Conservation (phyloP, 1,284 basidiomycete genomes). For the Ceratorhiza oryzae-sativae region DNA sequence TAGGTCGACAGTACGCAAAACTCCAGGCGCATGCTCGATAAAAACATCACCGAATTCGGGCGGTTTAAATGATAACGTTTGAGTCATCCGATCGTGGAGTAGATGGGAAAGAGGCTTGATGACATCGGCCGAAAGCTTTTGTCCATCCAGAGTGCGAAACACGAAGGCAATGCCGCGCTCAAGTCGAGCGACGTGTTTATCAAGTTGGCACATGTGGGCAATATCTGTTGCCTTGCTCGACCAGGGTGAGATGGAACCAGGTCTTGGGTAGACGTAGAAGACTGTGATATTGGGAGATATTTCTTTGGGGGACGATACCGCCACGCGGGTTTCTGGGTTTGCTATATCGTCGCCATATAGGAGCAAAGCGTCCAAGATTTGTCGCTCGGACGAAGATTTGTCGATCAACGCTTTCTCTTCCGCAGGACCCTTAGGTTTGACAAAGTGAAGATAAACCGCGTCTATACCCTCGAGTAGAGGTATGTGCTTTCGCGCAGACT, state of each 20-base stretch:
- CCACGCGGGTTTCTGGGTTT: constrained; percentile 57
- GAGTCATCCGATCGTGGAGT: constrained; percentile 97
- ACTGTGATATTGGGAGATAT: constrained; percentile 53
- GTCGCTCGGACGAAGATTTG: constrained; percentile 57
- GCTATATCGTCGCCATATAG: constrained; percentile 83
- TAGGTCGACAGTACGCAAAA: constrained; percentile 72
- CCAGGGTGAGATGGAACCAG: constrained; percentile 89
- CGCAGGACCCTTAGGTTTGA: constrained; percentile 64
- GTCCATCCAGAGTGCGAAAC: constrained; percentile 60
- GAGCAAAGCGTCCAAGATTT: constrained; percentile 77
- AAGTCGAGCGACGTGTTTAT: constrained; percentile 72
- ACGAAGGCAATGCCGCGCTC: constrained; percentile 85
- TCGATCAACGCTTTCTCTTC: constrained; percentile 61
- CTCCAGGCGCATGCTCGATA: constrained; percentile 68
- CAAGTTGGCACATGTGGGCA: constrained; percentile 83
- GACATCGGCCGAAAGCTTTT: constrained; percentile 55
- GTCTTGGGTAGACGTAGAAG: constrained; percentile 79
- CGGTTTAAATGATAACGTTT: constrained; percentile 66
- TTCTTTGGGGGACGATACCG: constrained; percentile 51
- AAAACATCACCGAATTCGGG: constrained; percentile 76
- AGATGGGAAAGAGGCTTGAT: constrained; percentile 66
- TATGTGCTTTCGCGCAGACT: constrained; percentile 63
- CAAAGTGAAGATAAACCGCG: constrained; percentile 86
- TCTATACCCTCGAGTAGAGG: constrained; percentile 74
- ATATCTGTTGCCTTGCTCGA: constrained; percentile 98